Conservation (phyloP, 2,329 filamentous ascomycete species). For the Fulvia fulva region DNA sequence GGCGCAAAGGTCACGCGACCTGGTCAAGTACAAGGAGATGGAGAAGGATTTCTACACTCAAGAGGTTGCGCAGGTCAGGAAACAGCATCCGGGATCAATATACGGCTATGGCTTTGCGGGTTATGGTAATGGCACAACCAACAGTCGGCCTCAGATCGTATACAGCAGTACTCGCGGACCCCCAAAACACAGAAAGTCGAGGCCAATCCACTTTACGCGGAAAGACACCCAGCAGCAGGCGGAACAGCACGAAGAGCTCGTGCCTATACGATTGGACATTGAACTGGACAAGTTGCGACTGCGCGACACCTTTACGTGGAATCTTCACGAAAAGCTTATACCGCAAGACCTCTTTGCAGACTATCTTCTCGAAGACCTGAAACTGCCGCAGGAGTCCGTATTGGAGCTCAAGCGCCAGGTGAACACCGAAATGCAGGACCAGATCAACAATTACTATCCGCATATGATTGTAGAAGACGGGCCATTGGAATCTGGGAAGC, state of each 20-base stretch:
- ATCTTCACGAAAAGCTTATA: constrained; percentile 84
- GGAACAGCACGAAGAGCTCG: constrained; percentile 84
- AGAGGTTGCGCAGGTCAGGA: constrained; percentile 59
- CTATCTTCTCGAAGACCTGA: constrained; percentile 82
- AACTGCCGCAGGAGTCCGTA: constrained; percentile 65
- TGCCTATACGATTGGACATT: constrained; percentile 86
- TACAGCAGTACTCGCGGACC: constrained; percentile 76
- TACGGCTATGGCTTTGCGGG: constrained; percentile 76
- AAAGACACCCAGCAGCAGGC: constrained; percentile 82
- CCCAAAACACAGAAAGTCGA: constrained; percentile 71
- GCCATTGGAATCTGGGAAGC: constrained; percentile 80
- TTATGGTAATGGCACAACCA: constrained; percentile 83
- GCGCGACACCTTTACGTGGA: constrained; percentile 98
- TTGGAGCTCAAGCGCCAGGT: constrained; percentile 53
- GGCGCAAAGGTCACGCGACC: constrained; percentile 36
- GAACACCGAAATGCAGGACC: constrained; percentile 78
- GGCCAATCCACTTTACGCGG: constrained; percentile 67
- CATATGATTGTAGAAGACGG: constrained; percentile 88
- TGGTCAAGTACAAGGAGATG: constrained; percentile 60
- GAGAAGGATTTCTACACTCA: constrained; percentile 65
- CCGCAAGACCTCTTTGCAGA: constrained; percentile 77
- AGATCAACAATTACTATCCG: constrained; percentile 89
- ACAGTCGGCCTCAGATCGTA: constrained; percentile 58
- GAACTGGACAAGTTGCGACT: constrained; percentile 95
- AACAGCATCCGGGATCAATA: constrained; percentile 54